Evolutionary conservation across 2,329 filamentous ascomycete species (phyloP).

Genomic region (Diaporthe vexans): DNA sequence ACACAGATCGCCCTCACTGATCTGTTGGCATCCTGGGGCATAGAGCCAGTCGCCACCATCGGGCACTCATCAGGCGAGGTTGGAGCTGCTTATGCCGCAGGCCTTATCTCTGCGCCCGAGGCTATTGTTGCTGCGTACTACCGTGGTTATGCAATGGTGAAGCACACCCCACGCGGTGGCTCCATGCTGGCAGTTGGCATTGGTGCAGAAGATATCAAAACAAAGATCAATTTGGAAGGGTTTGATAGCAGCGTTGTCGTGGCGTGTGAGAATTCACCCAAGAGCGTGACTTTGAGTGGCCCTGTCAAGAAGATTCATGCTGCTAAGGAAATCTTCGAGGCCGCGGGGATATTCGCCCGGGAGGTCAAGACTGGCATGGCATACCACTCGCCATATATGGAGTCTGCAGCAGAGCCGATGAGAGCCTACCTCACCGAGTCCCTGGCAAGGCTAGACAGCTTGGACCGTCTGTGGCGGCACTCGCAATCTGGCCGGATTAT

Average conservation of each 20-base stretch:
- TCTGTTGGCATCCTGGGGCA: slow-evolving; percentile 20
- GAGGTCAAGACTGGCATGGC: too few relatives aligned
- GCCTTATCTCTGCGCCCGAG: not conserved
- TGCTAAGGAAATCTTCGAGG: too few relatives aligned
- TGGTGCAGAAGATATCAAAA: not conserved
- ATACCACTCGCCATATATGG: too few relatives aligned
- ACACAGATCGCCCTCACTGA: slow-evolving; percentile 37
- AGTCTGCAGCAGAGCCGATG: too few relatives aligned
- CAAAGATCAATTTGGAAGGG: not conserved
- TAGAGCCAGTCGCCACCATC: slow-evolving; percentile 32
- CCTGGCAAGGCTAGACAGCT: too few relatives aligned
- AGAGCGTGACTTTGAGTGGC: too few relatives aligned
- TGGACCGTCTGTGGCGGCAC: too few relatives aligned
- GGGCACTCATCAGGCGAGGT: slow-evolving; percentile 39
- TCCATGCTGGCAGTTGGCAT: slow-evolving; percentile 39
- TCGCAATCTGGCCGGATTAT: too few relatives aligned
- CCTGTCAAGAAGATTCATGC: too few relatives aligned
- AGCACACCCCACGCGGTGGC: not conserved
- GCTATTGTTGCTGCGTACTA: slow-evolving; percentile 20
- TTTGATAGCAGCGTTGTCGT: not conserved
- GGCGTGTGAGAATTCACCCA: too few relatives aligned
- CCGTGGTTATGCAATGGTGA: slow-evolving; percentile 4
- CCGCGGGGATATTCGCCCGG: too few relatives aligned
- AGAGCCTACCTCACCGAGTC: too few relatives aligned
- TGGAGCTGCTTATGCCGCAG: slow-evolving; percentile 7